Conservation (phyloP, 345 rosid genomes). For the Mangifera indica region DNA sequence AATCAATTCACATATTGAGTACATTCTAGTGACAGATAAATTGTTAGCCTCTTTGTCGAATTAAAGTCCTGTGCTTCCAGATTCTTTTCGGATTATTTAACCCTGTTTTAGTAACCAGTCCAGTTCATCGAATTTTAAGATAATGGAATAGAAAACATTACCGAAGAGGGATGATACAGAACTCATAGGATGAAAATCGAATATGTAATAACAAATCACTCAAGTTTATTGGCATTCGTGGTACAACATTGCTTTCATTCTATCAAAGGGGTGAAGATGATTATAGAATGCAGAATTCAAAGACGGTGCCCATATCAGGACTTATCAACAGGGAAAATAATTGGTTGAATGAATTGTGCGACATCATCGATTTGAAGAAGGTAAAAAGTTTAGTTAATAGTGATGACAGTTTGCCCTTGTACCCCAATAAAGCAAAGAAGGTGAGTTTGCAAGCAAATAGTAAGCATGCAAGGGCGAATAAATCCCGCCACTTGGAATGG, state of each 20-base stretch:
- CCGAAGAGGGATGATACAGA: too few relatives aligned
- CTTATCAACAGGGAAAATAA: too few relatives aligned
- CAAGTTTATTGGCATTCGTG: too few relatives aligned
- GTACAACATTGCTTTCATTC: too few relatives aligned
- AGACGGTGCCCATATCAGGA: too few relatives aligned
- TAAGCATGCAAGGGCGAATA: slow-evolving; percentile 30
- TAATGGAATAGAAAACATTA: background rate
- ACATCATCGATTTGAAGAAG: background rate
- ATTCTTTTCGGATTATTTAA: background rate
- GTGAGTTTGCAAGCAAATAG: slow-evolving; percentile 23
- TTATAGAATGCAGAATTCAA: too few relatives aligned
- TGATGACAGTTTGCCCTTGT: slow-evolving; percentile 13
- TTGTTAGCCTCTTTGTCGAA: background rate
- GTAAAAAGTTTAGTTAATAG: background rate
- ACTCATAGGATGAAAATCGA: too few relatives aligned
- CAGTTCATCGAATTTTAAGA: background rate
- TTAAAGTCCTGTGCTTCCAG: background rate
- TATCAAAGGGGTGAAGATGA: too few relatives aligned
- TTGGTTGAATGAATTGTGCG: too few relatives aligned
- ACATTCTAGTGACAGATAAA: background rate
- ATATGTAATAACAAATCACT: too few relatives aligned
- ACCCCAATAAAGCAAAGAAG: slow-evolving; percentile 30
- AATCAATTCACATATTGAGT: slow-evolving; percentile 5
- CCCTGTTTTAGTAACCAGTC: background rate
- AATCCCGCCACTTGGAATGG: slow-evolving; percentile 42